phyloP scores from a whole-genome alignment of 1,284 basidiomycete genomes.

The Leccinum huronense region DNA sequence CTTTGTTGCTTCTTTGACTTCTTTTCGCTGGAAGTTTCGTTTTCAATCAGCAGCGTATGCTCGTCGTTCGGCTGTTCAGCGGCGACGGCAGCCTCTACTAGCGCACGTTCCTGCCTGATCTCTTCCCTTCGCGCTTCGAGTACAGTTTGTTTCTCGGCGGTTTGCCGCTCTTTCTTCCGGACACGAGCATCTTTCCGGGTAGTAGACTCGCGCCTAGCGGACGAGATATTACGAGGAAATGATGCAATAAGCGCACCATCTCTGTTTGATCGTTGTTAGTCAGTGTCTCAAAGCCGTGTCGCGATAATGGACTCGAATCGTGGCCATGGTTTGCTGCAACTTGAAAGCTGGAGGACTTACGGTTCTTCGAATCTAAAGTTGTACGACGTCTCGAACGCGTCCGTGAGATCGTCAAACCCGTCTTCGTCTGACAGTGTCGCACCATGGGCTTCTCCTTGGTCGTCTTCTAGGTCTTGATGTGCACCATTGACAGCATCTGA shows the following conservation, averaged over 20 bases:
- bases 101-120: conserved; percentile 69
- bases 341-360: conserved; percentile 44
- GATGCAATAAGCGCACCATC: conserved; percentile 72
- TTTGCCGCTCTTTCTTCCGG: conserved; percentile 73
- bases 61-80: conserved; percentile 5
- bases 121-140: conserved; percentile 80
- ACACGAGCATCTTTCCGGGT: conserved; percentile 80
- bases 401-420: conserved; percentile 71
- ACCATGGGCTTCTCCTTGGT: conserved; percentile 34
- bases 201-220: conserved; percentile 78
- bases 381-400: conserved; percentile 80
- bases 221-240: conserved; percentile 73
- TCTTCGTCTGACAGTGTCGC: conserved; percentile 43
- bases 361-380: conserved; percentile 95
- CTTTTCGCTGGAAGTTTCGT: conserved; percentile 38
- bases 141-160: conserved; percentile 74
- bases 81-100: conserved; percentile 24
- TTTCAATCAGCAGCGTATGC: not conserved
- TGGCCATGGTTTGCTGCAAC: not conserved
- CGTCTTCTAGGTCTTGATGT: conserved; percentile 28
- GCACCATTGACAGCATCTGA: conserved; percentile 24
- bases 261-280: conserved; percentile 39
- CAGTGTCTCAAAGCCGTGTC: not conserved
- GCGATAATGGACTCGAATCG: not conserved
- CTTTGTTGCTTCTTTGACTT: conserved; percentile 37